Percentiles rank a stretch among this genome's conserved stretches.
These are phyloP conservation scores for Aureobasidium pullulans DNA, from an alignment of 2,329 filamentous ascomycete genomes.

Conservation along the genomic window DNA sequence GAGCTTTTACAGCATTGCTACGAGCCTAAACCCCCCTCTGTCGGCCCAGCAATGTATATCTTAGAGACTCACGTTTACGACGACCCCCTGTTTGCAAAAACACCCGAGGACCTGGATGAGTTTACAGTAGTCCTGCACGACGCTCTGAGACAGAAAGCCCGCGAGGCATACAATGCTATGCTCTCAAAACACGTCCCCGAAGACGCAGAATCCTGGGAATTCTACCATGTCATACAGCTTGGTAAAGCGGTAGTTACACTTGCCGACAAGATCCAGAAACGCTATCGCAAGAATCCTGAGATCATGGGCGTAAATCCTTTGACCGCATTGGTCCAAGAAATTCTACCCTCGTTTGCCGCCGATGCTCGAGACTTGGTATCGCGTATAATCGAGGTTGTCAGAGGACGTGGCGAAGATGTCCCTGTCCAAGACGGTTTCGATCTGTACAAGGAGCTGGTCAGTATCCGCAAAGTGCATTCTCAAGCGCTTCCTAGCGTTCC, in stretches of 20 bases:
- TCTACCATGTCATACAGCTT: slow-evolving; percentile 81
- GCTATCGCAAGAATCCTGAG: slow-evolving; percentile 79
- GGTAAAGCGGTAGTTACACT: slow-evolving; percentile 80
- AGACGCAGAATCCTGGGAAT: slow-evolving; percentile 77
- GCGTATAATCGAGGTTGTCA: slow-evolving; percentile 67
- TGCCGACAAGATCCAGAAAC: slow-evolving; percentile 82
- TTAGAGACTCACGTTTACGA: slow-evolving; percentile 74
- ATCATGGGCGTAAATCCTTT: slow-evolving; percentile 70
- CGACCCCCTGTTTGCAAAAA: slow-evolving; percentile 68
- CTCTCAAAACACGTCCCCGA: slow-evolving; percentile 74
- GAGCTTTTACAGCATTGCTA: slow-evolving; percentile 83
- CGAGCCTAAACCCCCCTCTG: slow-evolving; percentile 74
- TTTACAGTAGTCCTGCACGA: slow-evolving; percentile 67
- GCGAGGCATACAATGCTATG: slow-evolving; percentile 69
- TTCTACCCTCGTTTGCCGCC: slow-evolving; percentile 83
- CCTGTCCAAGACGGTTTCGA: slow-evolving; percentile 90
- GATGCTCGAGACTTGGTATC: slow-evolving; percentile 81
- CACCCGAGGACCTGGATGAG: slow-evolving; percentile 60
- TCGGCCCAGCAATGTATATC: slow-evolving; percentile 72
- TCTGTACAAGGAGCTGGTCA: slow-evolving; percentile 79
- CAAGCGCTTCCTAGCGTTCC: slow-evolving; percentile 62
- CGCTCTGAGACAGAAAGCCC: slow-evolving; percentile 65
- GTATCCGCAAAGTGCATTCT: slow-evolving; percentile 73
- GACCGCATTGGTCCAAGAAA: slow-evolving; percentile 69
- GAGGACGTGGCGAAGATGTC: slow-evolving; percentile 64